Conservation (phyloP, 2,329 filamentous ascomycete species). For the Verticillium zaregamsianum region DNA sequence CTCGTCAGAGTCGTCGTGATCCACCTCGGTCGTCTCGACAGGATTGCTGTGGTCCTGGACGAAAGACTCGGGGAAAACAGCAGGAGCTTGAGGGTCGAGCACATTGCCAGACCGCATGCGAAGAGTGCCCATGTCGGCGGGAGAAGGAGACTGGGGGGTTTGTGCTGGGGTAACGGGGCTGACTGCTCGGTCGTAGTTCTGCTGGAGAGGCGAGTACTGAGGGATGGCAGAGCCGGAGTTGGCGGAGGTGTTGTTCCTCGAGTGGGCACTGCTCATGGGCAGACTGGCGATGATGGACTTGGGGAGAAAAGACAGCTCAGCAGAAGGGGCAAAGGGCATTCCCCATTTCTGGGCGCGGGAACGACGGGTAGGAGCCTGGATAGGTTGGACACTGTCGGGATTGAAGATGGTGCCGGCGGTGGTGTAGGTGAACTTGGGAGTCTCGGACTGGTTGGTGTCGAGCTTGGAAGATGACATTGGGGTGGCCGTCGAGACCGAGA, state of each 20-base stretch:
- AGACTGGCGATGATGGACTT: slow-evolving; percentile 27
- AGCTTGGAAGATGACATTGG: slow-evolving; percentile 4
- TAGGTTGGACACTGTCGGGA: slow-evolving; percentile 37
- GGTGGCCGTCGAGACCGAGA: slow-evolving; percentile 6
- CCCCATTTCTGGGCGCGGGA: slow-evolving; percentile 41
- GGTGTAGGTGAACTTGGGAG: slow-evolving; percentile 40
- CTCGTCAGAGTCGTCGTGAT: slow-evolving; percentile 16
- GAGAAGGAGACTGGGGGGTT: background rate
- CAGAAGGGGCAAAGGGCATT: slow-evolving; percentile 18
- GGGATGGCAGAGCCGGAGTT: slow-evolving; percentile 7
- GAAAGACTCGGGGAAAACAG: slow-evolving; percentile 10
- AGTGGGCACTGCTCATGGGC: background rate
- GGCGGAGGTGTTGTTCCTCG: background rate
- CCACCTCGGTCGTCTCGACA: slow-evolving; percentile 13
- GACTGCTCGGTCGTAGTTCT: slow-evolving; percentile 49
- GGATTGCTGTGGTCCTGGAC: slow-evolving; percentile 20
- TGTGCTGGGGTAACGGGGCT: slow-evolving; percentile 26
- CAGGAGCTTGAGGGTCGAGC: slow-evolving; percentile 8
- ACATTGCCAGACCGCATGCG: slow-evolving; percentile 22
- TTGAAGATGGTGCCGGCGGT: slow-evolving; percentile 55
- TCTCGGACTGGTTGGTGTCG: slow-evolving; percentile 1
- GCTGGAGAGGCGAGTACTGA: slow-evolving; percentile 48
- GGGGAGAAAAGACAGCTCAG: slow-evolving; percentile 30
- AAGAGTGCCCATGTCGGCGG: slow-evolving; percentile 14
- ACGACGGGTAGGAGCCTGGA: slow-evolving; percentile 48